These are phyloP conservation scores for Spizellomyces punctatus DNA, from an alignment of 192 early-diverging fungal species.

Conservation along the genomic window DNA sequence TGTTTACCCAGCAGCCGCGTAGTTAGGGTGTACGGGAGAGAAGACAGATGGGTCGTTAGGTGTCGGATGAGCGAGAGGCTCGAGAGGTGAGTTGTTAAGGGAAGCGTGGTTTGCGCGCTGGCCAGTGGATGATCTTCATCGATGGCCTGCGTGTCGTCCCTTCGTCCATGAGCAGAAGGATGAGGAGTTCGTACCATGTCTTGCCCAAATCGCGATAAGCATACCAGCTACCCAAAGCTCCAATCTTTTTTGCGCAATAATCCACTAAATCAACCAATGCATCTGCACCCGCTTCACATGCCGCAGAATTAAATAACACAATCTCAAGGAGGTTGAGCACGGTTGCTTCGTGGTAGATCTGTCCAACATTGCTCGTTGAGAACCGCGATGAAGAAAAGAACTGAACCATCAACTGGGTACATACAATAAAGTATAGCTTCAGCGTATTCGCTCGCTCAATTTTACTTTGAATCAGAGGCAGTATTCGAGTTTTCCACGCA, in stretches of 20 bases:
- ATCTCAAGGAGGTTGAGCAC: slow-evolving; percentile 55
- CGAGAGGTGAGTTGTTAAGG: slow-evolving; percentile 3
- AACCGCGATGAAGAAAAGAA: background rate
- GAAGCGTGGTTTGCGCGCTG: background rate
- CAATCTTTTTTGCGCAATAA: slow-evolving; percentile 45
- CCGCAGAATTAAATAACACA: slow-evolving; percentile 39
- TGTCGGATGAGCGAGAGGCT: slow-evolving; percentile 46
- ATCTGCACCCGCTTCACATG: slow-evolving; percentile 35
- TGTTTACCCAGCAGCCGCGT: slow-evolving; percentile 40
- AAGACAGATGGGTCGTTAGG: slow-evolving; percentile 37
- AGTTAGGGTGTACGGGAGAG: slow-evolving; percentile 39
- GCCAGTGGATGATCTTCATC: background rate
- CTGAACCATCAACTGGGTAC: background rate
- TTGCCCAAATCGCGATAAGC: background rate
- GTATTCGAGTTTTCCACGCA: slow-evolving; percentile 49
- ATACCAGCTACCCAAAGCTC: slow-evolving; percentile 35
- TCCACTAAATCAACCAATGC: slow-evolving; percentile 48
- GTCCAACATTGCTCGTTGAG: background rate
- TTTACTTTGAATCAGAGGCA: slow-evolving; percentile 38
- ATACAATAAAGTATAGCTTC: slow-evolving; percentile 50
- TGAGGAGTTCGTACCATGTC: background rate
- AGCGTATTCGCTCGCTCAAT: slow-evolving; percentile 23
- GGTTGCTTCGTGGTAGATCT: slow-evolving; percentile 59
- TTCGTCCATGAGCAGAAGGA: background rate
- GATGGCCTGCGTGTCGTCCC: background rate